Evolutionary conservation across 202 grass and related monocot species (phyloP), one percentile per base, ranked within the genome.

Genomic region (Panicum virgatum): DNA sequence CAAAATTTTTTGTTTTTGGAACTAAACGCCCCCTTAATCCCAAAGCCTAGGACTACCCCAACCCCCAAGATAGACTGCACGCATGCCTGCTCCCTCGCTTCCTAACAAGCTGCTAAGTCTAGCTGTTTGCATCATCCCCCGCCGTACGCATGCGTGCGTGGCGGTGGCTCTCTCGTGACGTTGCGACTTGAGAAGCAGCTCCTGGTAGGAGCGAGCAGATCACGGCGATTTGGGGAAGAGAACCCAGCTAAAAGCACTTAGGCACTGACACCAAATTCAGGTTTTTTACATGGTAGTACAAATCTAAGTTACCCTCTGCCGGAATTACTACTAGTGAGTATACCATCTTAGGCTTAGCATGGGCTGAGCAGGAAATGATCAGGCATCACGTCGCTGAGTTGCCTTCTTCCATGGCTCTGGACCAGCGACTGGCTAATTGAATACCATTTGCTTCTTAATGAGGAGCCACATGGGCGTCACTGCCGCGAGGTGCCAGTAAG

Each of bases 11-110:
- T n/a, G n/a, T n/a, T n/a, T n/a, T n/a, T n/a, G n/a, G n/a, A n/a
- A n/a, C n/a, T n/a, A n/a, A n/a, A n/a, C n/a, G n/a, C n/a, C n/a
- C n/a, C n/a, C n/a, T n/a, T 77, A 89, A 72, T 78, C 25, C 20
- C 38, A 73, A 73, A 82, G 57, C 57, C 82, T 85, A 86, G 9
- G 46, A 25, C 53, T 57, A 54, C 20, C 52, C 20, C n/a, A n/a
- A n/a, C n/a, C n/a, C n/a, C n/a, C n/a, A n/a, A n/a, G n/a, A n/a
- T n/a, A 34, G 83, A 1, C 63, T 44, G 81, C 77, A 86, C 71
- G 73, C 77, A 73, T 60, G 79, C 82, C 63, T 73, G 86, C 80
- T 88, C 81, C 80, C 69, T 87, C 69, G 26, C 66, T 75, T 84
- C 71, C 45, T 65, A 72, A 23, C 73, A 69, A 69, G 57, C 80